Evolutionary conservation across 177 flowering plant species (phyloP), one percentile per base, ranked within the genome.

Genomic region (Tripterygium wilfordii): DNA sequence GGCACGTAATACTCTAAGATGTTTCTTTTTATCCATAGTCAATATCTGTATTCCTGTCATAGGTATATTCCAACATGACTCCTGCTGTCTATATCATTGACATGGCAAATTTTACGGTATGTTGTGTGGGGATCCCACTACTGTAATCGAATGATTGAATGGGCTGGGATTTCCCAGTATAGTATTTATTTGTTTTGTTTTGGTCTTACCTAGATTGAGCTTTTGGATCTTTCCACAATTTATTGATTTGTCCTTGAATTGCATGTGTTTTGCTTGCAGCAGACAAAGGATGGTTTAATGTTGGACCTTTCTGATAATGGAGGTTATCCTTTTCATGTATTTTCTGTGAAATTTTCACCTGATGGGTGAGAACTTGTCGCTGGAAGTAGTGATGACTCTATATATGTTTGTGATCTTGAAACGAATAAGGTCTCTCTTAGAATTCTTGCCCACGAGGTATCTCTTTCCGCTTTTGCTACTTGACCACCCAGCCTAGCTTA

Each of bases 341-440:
- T 83, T 63, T 85, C 92, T 49, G 78, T 88, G 38, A 91, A 88
- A 51, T 88, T 81, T 58, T 88, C 98, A 16, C 78, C 70, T 25
- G 98, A 91, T 78, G 98, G 95, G 53, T 65, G 77, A 51, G 96
- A 91, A 63, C 65, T 91, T 66, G 96, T 91, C 4, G 88, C 92
- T 57, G 95, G 83, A 56, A 85, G 84, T 44, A 83, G 62, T 55
- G 86, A 79, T 51, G 60, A 74, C 19, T 69, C 85, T 5, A 83
- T 91, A 56, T 88, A 82, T 71, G 84, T 88, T 47, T 88, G 81
- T 64, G 98, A 91, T 65, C 85, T 91, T 42, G 74, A 67, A 48
- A 63, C 83, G 40, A 78, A 76, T 64, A 83, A 70, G 64, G 66
- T 74, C 38, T 66, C 86, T 22, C 78, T 80, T 21, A 54, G 67